A percentile compares a stretch with the other conserved stretches of the same genome.
Conservation (phyloP, 257 asterid genomes). For the Petrea volubilis region DNA sequence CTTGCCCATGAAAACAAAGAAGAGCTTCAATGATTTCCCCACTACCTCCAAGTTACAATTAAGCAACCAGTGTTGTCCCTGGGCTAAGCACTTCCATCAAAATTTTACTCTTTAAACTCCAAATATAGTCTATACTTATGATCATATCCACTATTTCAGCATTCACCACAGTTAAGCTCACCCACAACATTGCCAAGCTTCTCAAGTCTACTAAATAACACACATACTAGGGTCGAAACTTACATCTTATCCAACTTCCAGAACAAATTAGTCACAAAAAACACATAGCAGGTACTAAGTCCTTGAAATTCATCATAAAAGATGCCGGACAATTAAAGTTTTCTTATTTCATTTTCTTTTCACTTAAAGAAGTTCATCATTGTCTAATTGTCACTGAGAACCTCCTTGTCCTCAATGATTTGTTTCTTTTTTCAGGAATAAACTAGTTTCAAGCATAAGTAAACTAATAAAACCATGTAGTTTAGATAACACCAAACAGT, state of each 20-base stretch:
- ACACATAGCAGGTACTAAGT: background rate
- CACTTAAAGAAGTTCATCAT: background rate
- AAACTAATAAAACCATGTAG: background rate
- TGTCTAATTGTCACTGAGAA: background rate
- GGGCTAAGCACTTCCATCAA: background rate
- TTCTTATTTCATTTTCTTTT: background rate
- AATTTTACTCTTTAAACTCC: background rate
- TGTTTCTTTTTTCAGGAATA: background rate
- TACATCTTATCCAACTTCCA: background rate
- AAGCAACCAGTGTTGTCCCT: background rate
- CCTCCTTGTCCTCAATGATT: background rate
- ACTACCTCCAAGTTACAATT: background rate
- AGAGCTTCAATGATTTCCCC: background rate
- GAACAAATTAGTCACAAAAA: background rate
- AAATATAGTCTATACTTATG: background rate
- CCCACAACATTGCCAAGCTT: background rate
- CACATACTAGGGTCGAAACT: background rate
- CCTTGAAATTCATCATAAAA: background rate
- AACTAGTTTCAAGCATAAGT: background rate
- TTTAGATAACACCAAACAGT: background rate
- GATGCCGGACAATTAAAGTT: background rate
- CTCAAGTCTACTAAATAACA: background rate
- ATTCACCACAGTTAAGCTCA: too few species aligned
- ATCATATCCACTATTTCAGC: background rate
- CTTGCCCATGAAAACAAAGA: background rate